These are phyloP conservation scores for Botrytis tulipae DNA, from an alignment of 2,329 filamentous ascomycete species.

Conservation along the genomic window DNA sequence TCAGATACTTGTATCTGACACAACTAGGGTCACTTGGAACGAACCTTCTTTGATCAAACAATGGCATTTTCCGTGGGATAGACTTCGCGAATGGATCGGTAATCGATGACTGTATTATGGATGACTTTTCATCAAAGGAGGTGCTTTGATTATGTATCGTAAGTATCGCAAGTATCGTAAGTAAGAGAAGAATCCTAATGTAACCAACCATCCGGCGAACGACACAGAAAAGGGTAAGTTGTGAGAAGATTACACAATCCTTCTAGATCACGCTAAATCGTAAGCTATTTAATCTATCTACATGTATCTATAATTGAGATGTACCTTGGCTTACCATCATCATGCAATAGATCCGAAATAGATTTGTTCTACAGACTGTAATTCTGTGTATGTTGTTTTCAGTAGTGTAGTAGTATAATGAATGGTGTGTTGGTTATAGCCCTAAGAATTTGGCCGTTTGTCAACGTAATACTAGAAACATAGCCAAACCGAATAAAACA, in stretches of 20 bases:
- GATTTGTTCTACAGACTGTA: background rate
- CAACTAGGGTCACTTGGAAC: background rate
- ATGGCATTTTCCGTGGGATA: background rate
- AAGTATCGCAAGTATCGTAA: background rate
- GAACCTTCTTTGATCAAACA: background rate
- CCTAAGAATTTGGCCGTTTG: background rate
- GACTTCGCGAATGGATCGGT: background rate
- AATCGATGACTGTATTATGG: background rate
- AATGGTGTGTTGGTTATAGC: background rate
- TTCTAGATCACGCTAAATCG: slow-evolving; percentile 11
- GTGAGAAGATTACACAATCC: slow-evolving; percentile 6
- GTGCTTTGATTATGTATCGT: background rate
- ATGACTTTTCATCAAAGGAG: background rate
- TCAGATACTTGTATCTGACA: background rate
- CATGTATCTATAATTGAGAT: background rate
- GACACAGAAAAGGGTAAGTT: slow-evolving; percentile 1
- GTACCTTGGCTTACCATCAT: background rate
- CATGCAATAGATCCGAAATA: slow-evolving; percentile 3
- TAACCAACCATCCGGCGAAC: background rate
- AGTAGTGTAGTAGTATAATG: background rate
- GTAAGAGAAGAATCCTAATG: slow-evolving; percentile 4
- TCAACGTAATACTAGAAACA: background rate
- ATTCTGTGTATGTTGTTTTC: background rate
- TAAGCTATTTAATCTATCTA: background rate
- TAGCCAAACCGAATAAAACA: background rate